These are phyloP conservation scores for Gnomoniopsis sp. DNA, from an alignment of 2,329 filamentous ascomycete genomes.

Conservation along the genomic window DNA sequence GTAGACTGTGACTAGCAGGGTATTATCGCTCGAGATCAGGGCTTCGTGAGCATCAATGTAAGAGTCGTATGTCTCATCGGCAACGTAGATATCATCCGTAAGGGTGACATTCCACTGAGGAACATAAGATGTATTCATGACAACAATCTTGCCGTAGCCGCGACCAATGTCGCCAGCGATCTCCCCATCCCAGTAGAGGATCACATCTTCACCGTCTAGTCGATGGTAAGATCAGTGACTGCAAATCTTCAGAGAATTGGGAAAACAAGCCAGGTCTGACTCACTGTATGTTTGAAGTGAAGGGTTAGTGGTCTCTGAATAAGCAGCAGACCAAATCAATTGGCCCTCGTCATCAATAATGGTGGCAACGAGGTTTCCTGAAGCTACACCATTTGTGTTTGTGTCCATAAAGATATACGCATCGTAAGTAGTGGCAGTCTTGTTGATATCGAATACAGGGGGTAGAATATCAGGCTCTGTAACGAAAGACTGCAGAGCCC, in stretches of 20 bases:
- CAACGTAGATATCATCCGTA: slow-evolving; percentile 1
- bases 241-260: background rate
- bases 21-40: slow-evolving; percentile 34
- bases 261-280: background rate
- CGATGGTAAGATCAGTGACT: background rate
- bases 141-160: slow-evolving; percentile 16
- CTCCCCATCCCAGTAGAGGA: slow-evolving; percentile 38
- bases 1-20: slow-evolving; percentile 38
- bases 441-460: slow-evolving; percentile 3
- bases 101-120: slow-evolving; percentile 24
- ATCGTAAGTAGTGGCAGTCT: background rate
- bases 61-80: slow-evolving; percentile 13
- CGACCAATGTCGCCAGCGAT: slow-evolving; percentile 35
- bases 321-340: slow-evolving; percentile 40
- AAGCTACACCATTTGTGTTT: slow-evolving; percentile 2
- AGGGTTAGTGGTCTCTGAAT: slow-evolving; percentile 36
- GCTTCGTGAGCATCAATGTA: slow-evolving; percentile 34
- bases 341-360: slow-evolving; percentile 41
- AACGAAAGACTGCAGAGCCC: slow-evolving; percentile 8
- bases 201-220: slow-evolving; percentile 32
- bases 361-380: slow-evolving; percentile 10
- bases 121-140: slow-evolving; percentile 28
- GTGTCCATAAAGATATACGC: slow-evolving; percentile 10
- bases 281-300: slow-evolving; percentile 36
- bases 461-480: background rate